Evolutionary conservation across 768 basidiomycete species (phyloP), one percentile per base, ranked within the genome.

Genomic region (Tricholomella constricta): DNA sequence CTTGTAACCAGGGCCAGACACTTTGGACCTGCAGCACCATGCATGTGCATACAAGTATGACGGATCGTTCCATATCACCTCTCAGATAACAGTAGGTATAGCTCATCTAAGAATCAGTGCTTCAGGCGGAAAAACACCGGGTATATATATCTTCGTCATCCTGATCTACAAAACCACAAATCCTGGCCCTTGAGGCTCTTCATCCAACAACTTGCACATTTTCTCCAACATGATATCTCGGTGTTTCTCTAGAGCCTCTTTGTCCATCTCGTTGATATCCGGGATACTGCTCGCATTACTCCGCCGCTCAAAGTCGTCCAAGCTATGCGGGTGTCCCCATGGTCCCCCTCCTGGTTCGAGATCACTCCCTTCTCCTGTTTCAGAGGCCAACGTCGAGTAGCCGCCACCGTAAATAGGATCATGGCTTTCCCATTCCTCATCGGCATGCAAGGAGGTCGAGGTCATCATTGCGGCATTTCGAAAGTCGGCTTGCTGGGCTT

Each of bases 141-240:
- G n/a, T n/a, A n/a, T n/a, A n/a, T n/a, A n/a, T n/a, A n/a, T n/a
- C n/a, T n/a, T n/a, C n/a, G n/a, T n/a, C n/a, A n/a, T n/a, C n/a
- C n/a, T n/a, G n/a, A n/a, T n/a, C n/a, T n/a, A n/a, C 26, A 25
- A 22, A 22, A 22, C 20, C 19, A 22, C 42, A 19, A 26, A 27
- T 19, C 26, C 19, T 43, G 23, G 25, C 27, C 17, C 25, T 25
- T 45, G n/a, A n/a, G n/a, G 45, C 17, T 56, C 45, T 23, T 46
- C 55, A 19, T 56, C 47, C 4, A 56, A 32, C 6, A 56, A 51
- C 22, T 29, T 56, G 25, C 47, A 46, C 55, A 56, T 56, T 23
- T 35, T 40, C 34, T 48, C 35, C 11, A 56, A 20, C 23, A 56
- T 29, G 22, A 35, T 47, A 34, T 48, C 55, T 14, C 36, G 51